These are phyloP conservation scores for Yamadazyma aaseri DNA, from an alignment of 1,139 yeast species.

Conservation along the genomic window DNA sequence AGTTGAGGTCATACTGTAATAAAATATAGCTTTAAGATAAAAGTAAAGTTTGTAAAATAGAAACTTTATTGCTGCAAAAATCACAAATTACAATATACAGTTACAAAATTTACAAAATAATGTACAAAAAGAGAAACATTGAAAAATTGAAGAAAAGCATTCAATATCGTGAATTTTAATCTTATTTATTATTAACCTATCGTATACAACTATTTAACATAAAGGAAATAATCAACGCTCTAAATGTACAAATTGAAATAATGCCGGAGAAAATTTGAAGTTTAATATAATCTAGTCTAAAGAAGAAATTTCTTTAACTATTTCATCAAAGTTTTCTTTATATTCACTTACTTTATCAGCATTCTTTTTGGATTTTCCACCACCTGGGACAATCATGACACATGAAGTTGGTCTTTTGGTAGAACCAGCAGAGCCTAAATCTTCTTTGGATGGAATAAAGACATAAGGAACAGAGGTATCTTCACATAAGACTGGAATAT, in stretches of 20 bases:
- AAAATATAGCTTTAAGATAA: no score
- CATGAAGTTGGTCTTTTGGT: constrained; percentile 99
- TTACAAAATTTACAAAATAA: no score
- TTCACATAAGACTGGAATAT: constrained; percentile 95
- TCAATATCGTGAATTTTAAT: no score
- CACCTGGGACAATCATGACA: constrained; percentile 97
- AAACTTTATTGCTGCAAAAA: constrained; percentile 2
- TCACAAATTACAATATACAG: constrained; percentile 1
- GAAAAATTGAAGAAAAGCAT: no score
- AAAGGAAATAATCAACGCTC: constrained; percentile 2
- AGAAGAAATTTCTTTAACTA: constrained; percentile 80
- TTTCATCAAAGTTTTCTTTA: constrained; percentile 89
- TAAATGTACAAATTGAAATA: constrained; percentile 8
- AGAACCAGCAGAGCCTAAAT: constrained; percentile 97
- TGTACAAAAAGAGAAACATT: no score
- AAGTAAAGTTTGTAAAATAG: no score
- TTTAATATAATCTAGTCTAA: constrained; percentile 17
- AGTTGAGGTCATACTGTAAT: constrained; percentile 1
- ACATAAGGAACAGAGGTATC: constrained; percentile 87
- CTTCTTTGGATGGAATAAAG: constrained; percentile 96
- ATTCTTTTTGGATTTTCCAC: constrained; percentile 80
- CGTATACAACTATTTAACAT: constrained; percentile 5
- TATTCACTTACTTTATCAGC: constrained; percentile 84
- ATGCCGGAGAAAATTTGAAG: constrained; percentile 2
- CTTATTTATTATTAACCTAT: constrained; percentile 5